Evolutionary conservation across 2,329 filamentous ascomycete genomes (phyloP), one percentile per base, ranked within the genome.

Genomic region (Pseudopyricularia cyperi): DNA sequence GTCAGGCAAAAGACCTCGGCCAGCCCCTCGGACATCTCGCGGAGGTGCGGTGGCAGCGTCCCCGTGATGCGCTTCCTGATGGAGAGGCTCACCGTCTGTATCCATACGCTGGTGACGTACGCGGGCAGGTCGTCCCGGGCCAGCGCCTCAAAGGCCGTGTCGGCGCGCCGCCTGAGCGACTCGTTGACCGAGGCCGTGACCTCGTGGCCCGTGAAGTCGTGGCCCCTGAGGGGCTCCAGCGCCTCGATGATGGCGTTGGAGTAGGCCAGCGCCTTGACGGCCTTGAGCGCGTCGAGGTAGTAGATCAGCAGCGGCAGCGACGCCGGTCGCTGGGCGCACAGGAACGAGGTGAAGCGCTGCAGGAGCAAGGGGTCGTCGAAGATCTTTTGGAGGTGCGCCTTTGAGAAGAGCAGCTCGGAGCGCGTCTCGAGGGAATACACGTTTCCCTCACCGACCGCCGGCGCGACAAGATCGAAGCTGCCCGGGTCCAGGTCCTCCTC

Each of bases 1-100:
- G 83, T 86, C 52, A 89, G 64, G 61, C 85, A 89, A 58, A 89
- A 89, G 0, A 87, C 84, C 61, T 89, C 85, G 0, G 84, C 85
- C 54, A 89, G 64, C 0, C 84, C 85, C 62, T 89, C 84, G 0
- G 83, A 85, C n/a, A 83, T 76, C 46, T 85, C 80, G 44, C 77
- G 73, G 24, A 87, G 67, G 58, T 83, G 73, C 1, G 75, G 68
- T 2, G 84, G 79, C 24, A 88, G 63, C 1, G 78, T 85, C 4
- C 84, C 82, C 0, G 80, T 83, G 22, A 89, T 79, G 19, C 83
- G 74, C 55, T 79, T 74, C 56, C 80, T 77, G 35, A 89, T 82
- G 26, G 83, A 85, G 15, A 78, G 66, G 59, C 79, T 86, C n/a
- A 86, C 84, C 9, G 82, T 80, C 53, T 82, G 77, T 34, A 82